phyloP scores from a whole-genome alignment of 2,329 filamentous ascomycete genomes.

The Scleromitrula shiraiana region DNA sequence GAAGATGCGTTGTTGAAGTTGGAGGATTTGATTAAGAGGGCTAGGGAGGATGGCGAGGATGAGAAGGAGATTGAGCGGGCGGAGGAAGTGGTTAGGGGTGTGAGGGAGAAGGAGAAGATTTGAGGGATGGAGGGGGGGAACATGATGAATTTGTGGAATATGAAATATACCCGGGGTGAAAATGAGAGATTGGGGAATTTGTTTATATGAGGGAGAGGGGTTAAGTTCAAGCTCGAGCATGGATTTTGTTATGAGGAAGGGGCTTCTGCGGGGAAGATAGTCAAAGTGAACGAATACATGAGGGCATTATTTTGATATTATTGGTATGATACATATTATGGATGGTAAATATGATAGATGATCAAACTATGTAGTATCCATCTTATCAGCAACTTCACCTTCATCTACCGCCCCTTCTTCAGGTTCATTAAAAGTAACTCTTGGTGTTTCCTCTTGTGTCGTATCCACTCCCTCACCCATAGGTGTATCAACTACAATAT shows the following conservation, averaged over 20 bases:
- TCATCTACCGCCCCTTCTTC: slow-evolving; percentile 28
- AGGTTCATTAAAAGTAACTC: slow-evolving; percentile 43
- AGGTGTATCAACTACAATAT: slow-evolving; percentile 23
- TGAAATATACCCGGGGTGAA: too few species aligned
- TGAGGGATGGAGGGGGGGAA: not conserved
- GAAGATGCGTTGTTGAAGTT: slow-evolving; percentile 62
- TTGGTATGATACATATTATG: slow-evolving; percentile 25
- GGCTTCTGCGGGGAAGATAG: not conserved
- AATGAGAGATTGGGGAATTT: too few species aligned
- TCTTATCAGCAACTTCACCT: slow-evolving; percentile 43
- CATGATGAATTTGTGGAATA: too few species aligned
- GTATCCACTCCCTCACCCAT: slow-evolving; percentile 22
- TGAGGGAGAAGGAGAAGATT: too few species aligned
- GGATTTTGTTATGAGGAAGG: too few species aligned
- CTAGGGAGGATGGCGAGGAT: slow-evolving; percentile 41
- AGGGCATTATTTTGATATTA: slow-evolving; percentile 24
- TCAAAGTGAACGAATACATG: not conserved
- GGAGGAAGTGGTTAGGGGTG: slow-evolving; percentile 43
- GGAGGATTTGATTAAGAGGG: slow-evolving; percentile 63
- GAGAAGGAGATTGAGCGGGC: slow-evolving; percentile 39
- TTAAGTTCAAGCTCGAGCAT: too few species aligned
- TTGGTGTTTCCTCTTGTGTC: slow-evolving; percentile 34
- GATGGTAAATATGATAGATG: not conserved
- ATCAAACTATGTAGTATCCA: slow-evolving; percentile 50
- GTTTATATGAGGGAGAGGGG: too few species aligned